These are phyloP conservation scores for Phylloporus rhodoxanthus DNA, from an alignment of 768 basidiomycete genomes.

Conservation along the genomic window DNA sequence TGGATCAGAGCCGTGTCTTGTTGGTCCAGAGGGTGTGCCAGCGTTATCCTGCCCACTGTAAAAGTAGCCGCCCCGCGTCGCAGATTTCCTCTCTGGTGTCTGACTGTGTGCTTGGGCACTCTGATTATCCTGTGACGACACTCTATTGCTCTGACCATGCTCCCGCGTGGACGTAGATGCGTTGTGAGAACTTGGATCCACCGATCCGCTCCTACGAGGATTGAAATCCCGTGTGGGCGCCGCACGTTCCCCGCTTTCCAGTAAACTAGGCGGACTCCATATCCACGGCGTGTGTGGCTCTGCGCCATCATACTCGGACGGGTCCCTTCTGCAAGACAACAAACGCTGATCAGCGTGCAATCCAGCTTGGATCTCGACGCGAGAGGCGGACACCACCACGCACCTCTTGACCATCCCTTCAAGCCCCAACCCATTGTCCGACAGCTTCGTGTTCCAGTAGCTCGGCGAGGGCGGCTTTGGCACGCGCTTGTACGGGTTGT, in stretches of 20 bases:
- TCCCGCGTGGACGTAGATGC: conserved; percentile 22
- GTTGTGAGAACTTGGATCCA: conserved; percentile 8
- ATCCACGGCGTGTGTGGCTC: conserved; percentile 63
- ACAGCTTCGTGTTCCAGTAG: conserved; percentile 55
- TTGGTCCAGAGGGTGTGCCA: conserved; percentile 9
- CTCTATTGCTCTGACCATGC: conserved; percentile 13
- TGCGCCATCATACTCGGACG: conserved; percentile 33
- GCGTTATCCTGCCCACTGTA: conserved; percentile 17
- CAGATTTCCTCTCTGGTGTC: conserved; percentile 20
- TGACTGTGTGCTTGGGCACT: conserved; percentile 14
- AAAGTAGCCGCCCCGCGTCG: conserved; percentile 13
- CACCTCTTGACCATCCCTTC: conserved; percentile 58
- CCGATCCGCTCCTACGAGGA: conserved; percentile 19
- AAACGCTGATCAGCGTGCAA: conserved; percentile 9
- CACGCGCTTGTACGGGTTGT: conserved; percentile 61
- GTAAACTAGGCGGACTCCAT: conserved; percentile 54
- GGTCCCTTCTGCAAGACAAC: conserved; percentile 14
- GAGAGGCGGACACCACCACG: conserved; percentile 21
- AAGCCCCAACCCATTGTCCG: conserved; percentile 61
- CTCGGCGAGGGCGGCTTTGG: conserved; percentile 58
- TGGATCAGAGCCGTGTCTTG: conserved; percentile 26
- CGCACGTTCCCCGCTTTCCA: conserved; percentile 24
- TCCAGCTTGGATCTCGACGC: neutral
- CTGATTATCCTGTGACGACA: conserved; percentile 10
- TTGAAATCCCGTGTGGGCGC: conserved; percentile 27